Conservation (phyloP, 2,329 filamentous ascomycete genomes). For the Didymella segeticola region DNA sequence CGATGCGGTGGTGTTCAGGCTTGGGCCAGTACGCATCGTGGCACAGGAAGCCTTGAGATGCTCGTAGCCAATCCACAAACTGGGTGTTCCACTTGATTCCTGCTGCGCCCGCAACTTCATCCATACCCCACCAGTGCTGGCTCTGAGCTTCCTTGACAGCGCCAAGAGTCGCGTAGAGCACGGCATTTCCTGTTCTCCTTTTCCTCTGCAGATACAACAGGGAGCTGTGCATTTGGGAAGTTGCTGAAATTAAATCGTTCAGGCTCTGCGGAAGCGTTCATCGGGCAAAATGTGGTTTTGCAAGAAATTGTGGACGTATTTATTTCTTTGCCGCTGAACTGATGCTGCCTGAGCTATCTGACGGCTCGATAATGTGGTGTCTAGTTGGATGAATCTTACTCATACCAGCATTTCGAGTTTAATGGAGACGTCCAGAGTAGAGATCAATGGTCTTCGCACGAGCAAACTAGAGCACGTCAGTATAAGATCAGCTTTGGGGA, state of each 20-base stretch:
- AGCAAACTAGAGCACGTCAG: constrained; percentile 19
- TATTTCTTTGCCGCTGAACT: too few relatives aligned
- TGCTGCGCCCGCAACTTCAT: background rate
- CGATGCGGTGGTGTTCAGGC: background rate
- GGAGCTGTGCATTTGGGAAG: too few relatives aligned
- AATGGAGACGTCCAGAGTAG: constrained; percentile 18
- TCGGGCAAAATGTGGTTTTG: too few relatives aligned
- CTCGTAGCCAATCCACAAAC: background rate
- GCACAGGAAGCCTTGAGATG: background rate
- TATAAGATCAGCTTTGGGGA: background rate
- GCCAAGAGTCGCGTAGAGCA: too few relatives aligned
- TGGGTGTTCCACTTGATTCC: background rate
- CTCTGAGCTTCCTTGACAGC: too few relatives aligned
- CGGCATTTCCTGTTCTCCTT: too few relatives aligned
- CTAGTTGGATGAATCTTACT: too few relatives aligned
- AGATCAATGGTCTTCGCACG: constrained; percentile 23
- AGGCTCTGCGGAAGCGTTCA: too few relatives aligned
- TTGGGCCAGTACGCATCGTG: background rate
- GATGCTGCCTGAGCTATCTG: too few relatives aligned
- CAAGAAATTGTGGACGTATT: too few relatives aligned
- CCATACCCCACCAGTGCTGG: background rate
- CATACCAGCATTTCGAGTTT: background rate
- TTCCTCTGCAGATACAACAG: too few relatives aligned
- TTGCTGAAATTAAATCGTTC: too few relatives aligned
- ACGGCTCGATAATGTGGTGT: background rate